These are phyloP conservation scores for Gelatoporia subvermispora DNA, from an alignment of 768 basidiomycete species.

Conservation along the genomic window DNA sequence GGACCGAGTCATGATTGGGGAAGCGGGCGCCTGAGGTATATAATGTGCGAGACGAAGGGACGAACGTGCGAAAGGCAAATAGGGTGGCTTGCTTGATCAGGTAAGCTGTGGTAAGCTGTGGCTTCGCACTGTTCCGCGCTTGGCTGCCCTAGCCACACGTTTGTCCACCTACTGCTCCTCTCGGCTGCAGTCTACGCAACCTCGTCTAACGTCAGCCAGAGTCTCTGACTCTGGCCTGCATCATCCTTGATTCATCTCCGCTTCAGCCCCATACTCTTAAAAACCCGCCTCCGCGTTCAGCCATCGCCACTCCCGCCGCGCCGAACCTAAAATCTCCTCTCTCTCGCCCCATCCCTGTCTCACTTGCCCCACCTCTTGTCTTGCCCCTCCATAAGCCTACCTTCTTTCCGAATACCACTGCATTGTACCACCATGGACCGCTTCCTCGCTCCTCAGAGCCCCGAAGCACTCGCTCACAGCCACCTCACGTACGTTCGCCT, in stretches of 20 bases:
- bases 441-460: slow-evolving; percentile 68
- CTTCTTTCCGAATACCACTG: neutral
- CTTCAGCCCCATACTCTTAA: too few relatives aligned
- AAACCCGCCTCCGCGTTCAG: too few relatives aligned
- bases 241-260: too few relatives aligned
- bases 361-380: neutral
- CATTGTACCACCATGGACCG: slow-evolving; percentile 48
- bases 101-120: neutral
- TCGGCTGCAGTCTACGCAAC: too few relatives aligned
- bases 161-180: neutral
- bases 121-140: too few relatives aligned
- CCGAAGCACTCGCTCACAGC: slow-evolving; percentile 67
- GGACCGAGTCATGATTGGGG: too few relatives aligned
- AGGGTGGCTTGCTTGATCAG: neutral
- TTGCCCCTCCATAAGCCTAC: neutral
- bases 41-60: neutral
- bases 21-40: too few relatives aligned
- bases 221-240: too few relatives aligned
- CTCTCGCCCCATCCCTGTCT: neutral
- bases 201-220: too few relatives aligned
- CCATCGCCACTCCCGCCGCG: neutral
- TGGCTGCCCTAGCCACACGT: neutral
- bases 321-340: neutral
- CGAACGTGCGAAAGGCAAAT: neutral
- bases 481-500: slow-evolving; percentile 53